Conservation (phyloP, 768 basidiomycete genomes). For the Tephrocybe sp. region DNA sequence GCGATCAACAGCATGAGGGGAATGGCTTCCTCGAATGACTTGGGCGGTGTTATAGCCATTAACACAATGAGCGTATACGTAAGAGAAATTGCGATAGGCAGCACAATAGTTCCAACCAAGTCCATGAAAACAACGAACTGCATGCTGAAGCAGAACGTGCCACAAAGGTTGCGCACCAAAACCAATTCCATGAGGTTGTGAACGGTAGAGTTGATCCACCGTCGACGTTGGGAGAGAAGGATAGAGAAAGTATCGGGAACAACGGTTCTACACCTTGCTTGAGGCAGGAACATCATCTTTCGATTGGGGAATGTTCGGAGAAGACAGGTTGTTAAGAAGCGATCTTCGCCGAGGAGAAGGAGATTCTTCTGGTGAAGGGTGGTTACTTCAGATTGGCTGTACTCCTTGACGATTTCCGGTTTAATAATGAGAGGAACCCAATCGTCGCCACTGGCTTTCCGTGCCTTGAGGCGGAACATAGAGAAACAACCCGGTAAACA, state of each 20-base stretch:
- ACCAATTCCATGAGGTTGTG: slow-evolving; percentile 99
- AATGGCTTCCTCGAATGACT: slow-evolving; percentile 88
- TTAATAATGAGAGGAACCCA: slow-evolving; percentile 98
- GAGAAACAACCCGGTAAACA: slow-evolving; percentile 99
- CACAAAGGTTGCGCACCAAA: slow-evolving; percentile 93
- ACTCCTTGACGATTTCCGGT: slow-evolving; percentile 96
- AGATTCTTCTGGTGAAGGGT: slow-evolving; percentile 99
- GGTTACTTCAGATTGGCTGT: slow-evolving; percentile 90
- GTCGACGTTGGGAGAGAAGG: slow-evolving; percentile 92
- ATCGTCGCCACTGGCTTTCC: slow-evolving; percentile 85
- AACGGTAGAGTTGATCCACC: slow-evolving; percentile 99
- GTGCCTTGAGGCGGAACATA: slow-evolving; percentile 97
- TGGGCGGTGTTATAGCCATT: slow-evolving; percentile 79
- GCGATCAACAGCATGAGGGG: slow-evolving; percentile 87
- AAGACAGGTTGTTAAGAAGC: slow-evolving; percentile 95
- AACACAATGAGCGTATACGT: slow-evolving; percentile 88
- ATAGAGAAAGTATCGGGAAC: slow-evolving; percentile 95
- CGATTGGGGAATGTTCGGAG: slow-evolving; percentile 96
- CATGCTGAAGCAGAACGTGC: slow-evolving; percentile 99
- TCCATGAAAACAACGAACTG: slow-evolving; percentile 99
- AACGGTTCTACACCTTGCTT: slow-evolving; percentile 92
- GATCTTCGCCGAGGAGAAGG: slow-evolving; percentile 95
- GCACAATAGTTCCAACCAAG: slow-evolving; percentile 85
- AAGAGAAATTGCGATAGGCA: slow-evolving; percentile 90
- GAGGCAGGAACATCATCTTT: slow-evolving; percentile 99